phyloP scores from a whole-genome alignment of 2,329 filamentous ascomycete species.

The Talaromyces sp. region DNA sequence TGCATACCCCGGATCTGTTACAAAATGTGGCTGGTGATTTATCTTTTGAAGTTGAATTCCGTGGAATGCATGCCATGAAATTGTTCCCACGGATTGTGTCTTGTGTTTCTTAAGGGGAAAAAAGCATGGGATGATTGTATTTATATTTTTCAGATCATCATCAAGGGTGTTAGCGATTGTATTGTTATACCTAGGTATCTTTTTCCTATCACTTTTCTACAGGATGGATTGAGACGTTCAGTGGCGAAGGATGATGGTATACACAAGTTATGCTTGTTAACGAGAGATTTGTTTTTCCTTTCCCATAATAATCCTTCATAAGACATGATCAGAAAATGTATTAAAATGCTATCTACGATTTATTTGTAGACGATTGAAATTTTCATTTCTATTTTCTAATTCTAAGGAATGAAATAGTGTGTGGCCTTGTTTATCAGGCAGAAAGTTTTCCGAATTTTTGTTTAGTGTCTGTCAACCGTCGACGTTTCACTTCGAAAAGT shows the following conservation, averaged over 20 bases:
- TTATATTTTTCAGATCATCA: neutral
- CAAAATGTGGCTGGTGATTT: neutral
- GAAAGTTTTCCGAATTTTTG: neutral
- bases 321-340: too few relatives aligned
- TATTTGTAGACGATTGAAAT: neutral
- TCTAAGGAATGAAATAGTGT: neutral
- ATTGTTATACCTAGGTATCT: too few relatives aligned
- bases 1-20: conserved; percentile 2
- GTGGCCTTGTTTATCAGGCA: neutral
- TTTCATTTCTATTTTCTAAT: too few relatives aligned
- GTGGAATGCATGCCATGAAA: neutral
- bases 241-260: neutral
- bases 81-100: neutral
- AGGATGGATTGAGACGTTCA: neutral
- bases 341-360: too few relatives aligned
- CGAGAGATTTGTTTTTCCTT: too few relatives aligned
- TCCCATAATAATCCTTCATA: too few relatives aligned
- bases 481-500: neutral
- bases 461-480: neutral
- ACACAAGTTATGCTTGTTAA: too few relatives aligned
- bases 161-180: neutral
- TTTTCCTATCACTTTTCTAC: neutral
- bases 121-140: neutral
- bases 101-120: neutral
- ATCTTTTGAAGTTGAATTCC: neutral